Evolutionary conservation across 352 stramenopile species (phyloP).

Genomic region (Globisporangium nagaii): DNA sequence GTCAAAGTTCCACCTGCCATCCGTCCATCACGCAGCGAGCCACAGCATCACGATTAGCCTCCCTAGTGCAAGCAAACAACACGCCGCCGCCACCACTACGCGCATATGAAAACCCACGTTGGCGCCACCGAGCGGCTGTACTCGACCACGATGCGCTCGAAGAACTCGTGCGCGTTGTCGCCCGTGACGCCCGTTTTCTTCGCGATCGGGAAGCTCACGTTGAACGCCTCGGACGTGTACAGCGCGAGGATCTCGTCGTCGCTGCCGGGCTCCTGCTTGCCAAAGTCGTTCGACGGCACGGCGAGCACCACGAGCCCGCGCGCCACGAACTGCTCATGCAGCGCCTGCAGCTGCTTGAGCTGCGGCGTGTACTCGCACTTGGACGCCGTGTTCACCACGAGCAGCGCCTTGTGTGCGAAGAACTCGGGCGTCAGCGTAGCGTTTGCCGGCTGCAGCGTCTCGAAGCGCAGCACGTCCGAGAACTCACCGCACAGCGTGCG

Average conservation of each 20-base stretch:
- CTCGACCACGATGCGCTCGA: conserved; percentile 47
- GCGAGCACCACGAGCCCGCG: conserved; percentile 50
- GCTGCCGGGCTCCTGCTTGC: conserved; percentile 36
- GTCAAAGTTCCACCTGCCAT: conserved; percentile 83
- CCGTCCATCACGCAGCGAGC: not conserved
- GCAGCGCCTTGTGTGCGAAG: conserved; percentile 36
- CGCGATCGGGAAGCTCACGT: conserved; percentile 50
- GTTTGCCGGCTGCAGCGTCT: conserved; percentile 27
- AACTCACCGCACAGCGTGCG: conserved; percentile 26
- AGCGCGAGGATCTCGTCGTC: conserved; percentile 34
- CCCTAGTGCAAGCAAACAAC: not conserved
- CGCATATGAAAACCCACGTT: conserved; percentile 23
- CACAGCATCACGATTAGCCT: not conserved
- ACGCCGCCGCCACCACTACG: not conserved
- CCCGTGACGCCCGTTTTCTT: conserved; percentile 41
- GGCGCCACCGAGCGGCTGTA: conserved; percentile 65
- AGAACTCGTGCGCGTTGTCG: conserved; percentile 54
- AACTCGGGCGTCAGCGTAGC: conserved; percentile 23
- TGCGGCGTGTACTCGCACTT: conserved; percentile 45
- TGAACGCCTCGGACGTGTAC: conserved; percentile 31
- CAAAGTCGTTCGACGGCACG: conserved; percentile 71
- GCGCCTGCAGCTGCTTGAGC: conserved; percentile 40
- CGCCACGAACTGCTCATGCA: conserved; percentile 41
- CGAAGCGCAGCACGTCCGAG: conserved; percentile 33
- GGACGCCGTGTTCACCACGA: conserved; percentile 74